A percentile compares a stretch with the other conserved stretches of the same genome.
phyloP scores from a whole-genome alignment of 106 monocot genomes.

The Dioscorea dumetorum region DNA sequence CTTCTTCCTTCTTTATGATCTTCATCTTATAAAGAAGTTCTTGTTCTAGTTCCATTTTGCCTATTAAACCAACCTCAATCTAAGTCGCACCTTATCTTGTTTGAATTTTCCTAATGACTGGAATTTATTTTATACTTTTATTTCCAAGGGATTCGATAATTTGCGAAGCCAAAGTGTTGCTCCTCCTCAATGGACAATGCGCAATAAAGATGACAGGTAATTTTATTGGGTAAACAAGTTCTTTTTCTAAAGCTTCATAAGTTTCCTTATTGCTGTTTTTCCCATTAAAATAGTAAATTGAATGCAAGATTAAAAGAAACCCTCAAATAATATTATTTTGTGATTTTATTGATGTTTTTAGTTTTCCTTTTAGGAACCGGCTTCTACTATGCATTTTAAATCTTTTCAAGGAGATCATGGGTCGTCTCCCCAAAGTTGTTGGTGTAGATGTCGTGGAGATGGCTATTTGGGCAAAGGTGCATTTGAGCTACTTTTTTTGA shows the following conservation, averaged over 20 bases:
- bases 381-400: conserved; percentile 80
- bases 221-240: background rate
- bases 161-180: conserved; percentile 90
- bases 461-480: conserved; percentile 99
- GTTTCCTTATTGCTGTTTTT: background rate
- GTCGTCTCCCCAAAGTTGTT: conserved; percentile 87
- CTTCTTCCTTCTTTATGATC: background rate
- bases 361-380: conserved; percentile 51
- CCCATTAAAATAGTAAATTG: no score
- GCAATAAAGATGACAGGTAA: conserved; percentile 95
- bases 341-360: background rate
- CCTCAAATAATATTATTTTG: no score
- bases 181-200: conserved; percentile 95
- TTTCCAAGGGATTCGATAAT: conserved; percentile 85
- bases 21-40: background rate
- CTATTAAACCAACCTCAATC: background rate
- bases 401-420: conserved; percentile 85
- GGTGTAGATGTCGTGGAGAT: conserved; percentile 97
- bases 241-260: background rate
- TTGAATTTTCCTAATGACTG: background rate
- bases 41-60: background rate
- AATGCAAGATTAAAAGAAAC: background rate
- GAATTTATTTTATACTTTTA: background rate
- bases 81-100: background rate
- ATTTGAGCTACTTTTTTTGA: conserved; percentile 1